Percentiles rank a stretch among this genome's conserved stretches.
Evolutionary conservation across 306 rosid genomes (phyloP).

Genomic region (Cucumis melo): DNA sequence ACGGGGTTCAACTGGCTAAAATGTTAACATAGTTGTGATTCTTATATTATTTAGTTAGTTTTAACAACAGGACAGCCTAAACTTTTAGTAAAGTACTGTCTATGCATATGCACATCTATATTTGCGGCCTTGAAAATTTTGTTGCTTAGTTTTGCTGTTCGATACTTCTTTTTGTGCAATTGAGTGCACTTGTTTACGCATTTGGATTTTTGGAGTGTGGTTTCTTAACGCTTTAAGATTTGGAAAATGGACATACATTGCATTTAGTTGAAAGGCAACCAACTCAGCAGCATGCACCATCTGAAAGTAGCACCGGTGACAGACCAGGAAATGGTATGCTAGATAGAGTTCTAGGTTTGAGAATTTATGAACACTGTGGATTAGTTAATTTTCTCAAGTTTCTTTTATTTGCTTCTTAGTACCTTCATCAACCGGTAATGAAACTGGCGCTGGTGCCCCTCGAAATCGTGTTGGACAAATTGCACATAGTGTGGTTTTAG

Average conservation of each 20-base stretch:
- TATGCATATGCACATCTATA: not conserved
- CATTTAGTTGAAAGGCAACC: slow-evolving; percentile 94
- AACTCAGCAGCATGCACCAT: slow-evolving; percentile 40
- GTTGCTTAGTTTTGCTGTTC: not conserved
- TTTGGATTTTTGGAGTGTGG: not conserved
- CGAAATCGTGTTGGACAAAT: slow-evolving; percentile 75
- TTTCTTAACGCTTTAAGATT: slow-evolving; percentile 59
- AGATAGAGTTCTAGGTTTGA: not conserved
- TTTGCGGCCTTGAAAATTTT: not conserved
- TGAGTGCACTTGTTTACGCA: not conserved
- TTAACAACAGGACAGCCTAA: not conserved
- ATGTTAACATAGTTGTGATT: not conserved
- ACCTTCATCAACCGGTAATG: slow-evolving; percentile 35
- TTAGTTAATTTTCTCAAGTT: not conserved
- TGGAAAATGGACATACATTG: slow-evolving; percentile 90
- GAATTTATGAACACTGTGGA: not conserved
- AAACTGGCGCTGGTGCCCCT: slow-evolving; percentile 40
- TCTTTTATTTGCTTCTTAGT: slow-evolving; percentile 7
- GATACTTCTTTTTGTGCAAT: not conserved
- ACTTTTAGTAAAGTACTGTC: not conserved
- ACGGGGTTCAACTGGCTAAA: no score
- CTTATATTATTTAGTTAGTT: not conserved
- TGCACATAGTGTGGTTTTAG: slow-evolving; percentile 94
- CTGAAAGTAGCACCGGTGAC: slow-evolving; percentile 43
- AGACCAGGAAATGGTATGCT: slow-evolving; percentile 22